Conservation (phyloP, 2,329 filamentous ascomycete genomes). For the Aureobasidium sp. region DNA sequence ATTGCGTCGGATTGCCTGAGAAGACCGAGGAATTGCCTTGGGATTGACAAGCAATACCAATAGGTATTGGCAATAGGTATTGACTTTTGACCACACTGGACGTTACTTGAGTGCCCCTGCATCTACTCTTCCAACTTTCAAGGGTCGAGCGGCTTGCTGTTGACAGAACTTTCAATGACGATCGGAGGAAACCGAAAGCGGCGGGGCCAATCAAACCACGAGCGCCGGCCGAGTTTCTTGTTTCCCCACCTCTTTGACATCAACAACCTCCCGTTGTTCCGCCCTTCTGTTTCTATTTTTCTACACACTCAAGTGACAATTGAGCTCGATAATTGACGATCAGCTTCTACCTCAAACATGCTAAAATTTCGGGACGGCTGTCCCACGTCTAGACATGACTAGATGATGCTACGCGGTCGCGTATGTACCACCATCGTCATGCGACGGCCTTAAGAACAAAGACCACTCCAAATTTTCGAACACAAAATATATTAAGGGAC, state of each 20-base stretch:
- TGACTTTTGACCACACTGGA: too few relatives aligned
- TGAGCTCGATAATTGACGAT: neutral
- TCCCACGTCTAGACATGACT: neutral
- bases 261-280: neutral
- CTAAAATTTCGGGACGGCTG: neutral
- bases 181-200: neutral
- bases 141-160: neutral
- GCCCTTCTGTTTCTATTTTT: neutral
- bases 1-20: too few relatives aligned
- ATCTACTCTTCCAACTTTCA: too few relatives aligned
- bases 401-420: neutral
- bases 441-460: constrained; percentile 5
- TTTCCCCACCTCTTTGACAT: neutral
- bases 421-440: neutral
- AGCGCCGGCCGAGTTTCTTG: constrained; percentile 3
- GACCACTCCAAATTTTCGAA: neutral
- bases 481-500: neutral
- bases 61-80: too few relatives aligned
- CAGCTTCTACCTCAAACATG: neutral
- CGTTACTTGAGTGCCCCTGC: too few relatives aligned
- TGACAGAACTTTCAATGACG: too few relatives aligned
- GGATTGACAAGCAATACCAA: too few relatives aligned
- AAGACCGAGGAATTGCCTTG: too few relatives aligned
- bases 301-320: neutral
- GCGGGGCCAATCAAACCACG: neutral